phyloP scores from a whole-genome alignment of 768 basidiomycete genomes.

The Phanerochaete carnosa region DNA sequence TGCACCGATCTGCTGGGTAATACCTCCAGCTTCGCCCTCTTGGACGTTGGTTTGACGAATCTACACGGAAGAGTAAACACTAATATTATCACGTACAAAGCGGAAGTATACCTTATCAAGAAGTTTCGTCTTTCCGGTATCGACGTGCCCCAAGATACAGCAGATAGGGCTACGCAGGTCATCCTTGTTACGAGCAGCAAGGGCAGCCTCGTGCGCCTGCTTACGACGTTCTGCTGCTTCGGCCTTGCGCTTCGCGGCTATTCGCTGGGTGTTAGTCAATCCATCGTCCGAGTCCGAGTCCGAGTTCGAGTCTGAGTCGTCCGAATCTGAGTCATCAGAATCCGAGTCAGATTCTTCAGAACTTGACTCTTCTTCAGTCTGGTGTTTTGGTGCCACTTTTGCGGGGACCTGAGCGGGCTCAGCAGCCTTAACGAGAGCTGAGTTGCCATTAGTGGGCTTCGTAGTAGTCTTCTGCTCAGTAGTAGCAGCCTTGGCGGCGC shows the following conservation, averaged over 20 bases:
- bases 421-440: conserved; percentile 25
- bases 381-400: conserved; percentile 6
- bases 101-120: conserved; percentile 76
- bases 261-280: conserved; percentile 62
- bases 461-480: background rate
- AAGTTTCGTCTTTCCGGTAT: conserved; percentile 98
- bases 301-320: conserved; percentile 26
- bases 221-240: conserved; percentile 80
- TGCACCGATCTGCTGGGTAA: conserved; percentile 99
- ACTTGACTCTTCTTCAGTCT: conserved; percentile 19
- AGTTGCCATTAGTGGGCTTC: conserved; percentile 10
- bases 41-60: conserved; percentile 99
- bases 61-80: conserved; percentile 35
- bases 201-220: conserved; percentile 79
- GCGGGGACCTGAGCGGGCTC: conserved; percentile 18
- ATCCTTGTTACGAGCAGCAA: conserved; percentile 85
- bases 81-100: background rate
- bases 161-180: conserved; percentile 95
- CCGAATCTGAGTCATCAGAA: conserved; percentile 42
- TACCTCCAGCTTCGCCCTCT: conserved; percentile 99
- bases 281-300: conserved; percentile 55
- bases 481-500: conserved; percentile 14
- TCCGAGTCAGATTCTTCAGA: conserved; percentile 26
- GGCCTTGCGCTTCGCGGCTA: conserved; percentile 70
- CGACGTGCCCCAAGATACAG: conserved; percentile 98